These are phyloP conservation scores for Myriangium duriaei DNA, from an alignment of 2,329 filamentous ascomycete species.

Conservation along the genomic window DNA sequence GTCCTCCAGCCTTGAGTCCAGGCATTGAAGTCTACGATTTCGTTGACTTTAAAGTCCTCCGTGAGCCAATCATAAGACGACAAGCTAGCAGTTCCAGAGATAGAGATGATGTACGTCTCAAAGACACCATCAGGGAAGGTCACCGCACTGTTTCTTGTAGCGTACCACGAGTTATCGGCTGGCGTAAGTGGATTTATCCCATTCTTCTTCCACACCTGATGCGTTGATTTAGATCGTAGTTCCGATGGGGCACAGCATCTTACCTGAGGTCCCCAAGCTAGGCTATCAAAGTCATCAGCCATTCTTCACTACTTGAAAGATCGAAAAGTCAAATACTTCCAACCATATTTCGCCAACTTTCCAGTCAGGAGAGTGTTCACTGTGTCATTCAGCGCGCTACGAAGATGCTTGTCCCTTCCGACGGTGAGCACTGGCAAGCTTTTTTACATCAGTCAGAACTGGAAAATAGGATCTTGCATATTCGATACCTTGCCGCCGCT, in stretches of 20 bases:
- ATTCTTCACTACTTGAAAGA: too few relatives aligned
- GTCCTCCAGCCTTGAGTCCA: not conserved
- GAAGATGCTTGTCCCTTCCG: not conserved
- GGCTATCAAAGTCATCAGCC: too few relatives aligned
- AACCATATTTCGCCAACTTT: too few relatives aligned
- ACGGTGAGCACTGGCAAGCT: not conserved
- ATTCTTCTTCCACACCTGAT: not conserved
- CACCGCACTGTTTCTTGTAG: not conserved
- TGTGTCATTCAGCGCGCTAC: not conserved
- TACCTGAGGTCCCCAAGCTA: conserved; percentile 1
- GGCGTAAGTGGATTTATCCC: not conserved
- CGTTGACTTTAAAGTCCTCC: not conserved
- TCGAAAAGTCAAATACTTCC: too few relatives aligned
- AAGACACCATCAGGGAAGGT: not conserved
- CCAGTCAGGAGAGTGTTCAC: not conserved
- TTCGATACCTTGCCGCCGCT: not conserved
- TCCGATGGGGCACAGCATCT: too few relatives aligned
- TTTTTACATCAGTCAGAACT: too few relatives aligned
- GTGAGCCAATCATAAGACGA: not conserved
- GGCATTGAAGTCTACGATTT: not conserved
- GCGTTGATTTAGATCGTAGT: too few relatives aligned
- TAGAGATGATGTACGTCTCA: conserved; percentile 1
- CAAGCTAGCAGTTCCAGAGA: not conserved
- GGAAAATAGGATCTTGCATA: too few relatives aligned
- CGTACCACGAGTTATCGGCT: conserved; percentile 1